Percentiles rank a stretch among this genome's conserved stretches.
phyloP scores from a whole-genome alignment of 2,329 filamentous ascomycete species.

The Trichoderma sp. region DNA sequence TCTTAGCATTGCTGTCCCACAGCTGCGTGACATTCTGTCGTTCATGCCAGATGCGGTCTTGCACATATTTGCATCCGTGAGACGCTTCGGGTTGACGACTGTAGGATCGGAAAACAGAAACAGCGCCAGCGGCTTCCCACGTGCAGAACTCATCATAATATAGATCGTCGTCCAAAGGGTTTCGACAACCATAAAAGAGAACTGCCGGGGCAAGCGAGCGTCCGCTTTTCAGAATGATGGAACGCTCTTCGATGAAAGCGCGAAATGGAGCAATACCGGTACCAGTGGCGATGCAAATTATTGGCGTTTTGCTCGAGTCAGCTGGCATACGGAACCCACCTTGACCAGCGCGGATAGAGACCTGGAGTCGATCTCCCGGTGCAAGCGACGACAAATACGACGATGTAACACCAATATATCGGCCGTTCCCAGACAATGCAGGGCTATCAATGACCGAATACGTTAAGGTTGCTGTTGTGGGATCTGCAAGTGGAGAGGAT shows the following conservation, averaged over 20 bases:
- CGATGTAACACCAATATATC: neutral
- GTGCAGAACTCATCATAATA: conserved; percentile 48
- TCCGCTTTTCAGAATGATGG: conserved; percentile 26
- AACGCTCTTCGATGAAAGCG: conserved; percentile 32
- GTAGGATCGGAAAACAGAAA: neutral
- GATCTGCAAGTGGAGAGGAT: neutral
- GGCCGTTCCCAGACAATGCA: neutral
- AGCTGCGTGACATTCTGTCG: conserved; percentile 33
- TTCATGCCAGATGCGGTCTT: conserved; percentile 38
- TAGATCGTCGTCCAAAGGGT: conserved; percentile 53
- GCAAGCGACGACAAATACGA: neutral
- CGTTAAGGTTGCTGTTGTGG: neutral
- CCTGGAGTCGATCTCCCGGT: neutral
- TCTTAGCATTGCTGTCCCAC: conserved; percentile 37
- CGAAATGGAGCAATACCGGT: conserved; percentile 50
- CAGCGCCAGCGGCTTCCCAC: neutral
- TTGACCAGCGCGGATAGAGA: neutral
- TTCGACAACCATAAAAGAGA: conserved; percentile 63
- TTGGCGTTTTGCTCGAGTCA: neutral
- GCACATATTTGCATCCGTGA: conserved; percentile 37
- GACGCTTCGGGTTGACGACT: conserved; percentile 18
- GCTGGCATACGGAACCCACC: neutral
- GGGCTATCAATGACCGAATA: neutral
- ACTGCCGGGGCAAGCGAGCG: conserved; percentile 28
- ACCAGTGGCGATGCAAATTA: conserved; percentile 55